Evolutionary conservation across 2,329 filamentous ascomycete species (phyloP).

Genomic region (Epichloe glyceriae): DNA sequence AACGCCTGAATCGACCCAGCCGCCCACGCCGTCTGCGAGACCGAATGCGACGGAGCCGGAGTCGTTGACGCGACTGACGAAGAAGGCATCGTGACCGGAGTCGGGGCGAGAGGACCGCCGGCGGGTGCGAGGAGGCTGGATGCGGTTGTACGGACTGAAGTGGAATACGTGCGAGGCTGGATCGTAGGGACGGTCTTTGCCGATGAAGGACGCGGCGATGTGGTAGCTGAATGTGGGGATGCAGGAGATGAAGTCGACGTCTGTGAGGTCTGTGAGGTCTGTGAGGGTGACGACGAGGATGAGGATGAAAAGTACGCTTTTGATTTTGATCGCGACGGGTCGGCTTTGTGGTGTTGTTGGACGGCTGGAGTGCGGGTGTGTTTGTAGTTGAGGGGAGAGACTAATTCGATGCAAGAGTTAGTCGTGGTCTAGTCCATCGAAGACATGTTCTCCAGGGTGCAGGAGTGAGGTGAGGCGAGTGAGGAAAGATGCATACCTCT

Average conservation of each 20-base stretch:
- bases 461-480: too few relatives aligned
- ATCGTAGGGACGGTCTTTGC: constrained; percentile 56
- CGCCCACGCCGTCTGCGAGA: constrained; percentile 87
- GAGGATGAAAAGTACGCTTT: constrained; percentile 4
- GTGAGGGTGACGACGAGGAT: constrained; percentile 5
- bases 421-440: not conserved
- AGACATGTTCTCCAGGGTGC: not conserved
- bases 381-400: not conserved
- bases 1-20: constrained; percentile 85
- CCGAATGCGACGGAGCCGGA: constrained; percentile 66
- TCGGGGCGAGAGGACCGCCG: constrained; percentile 42
- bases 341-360: not conserved
- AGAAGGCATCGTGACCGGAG: constrained; percentile 93
- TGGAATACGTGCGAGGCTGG: constrained; percentile 57
- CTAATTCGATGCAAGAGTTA: not conserved
- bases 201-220: constrained; percentile 62
- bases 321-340: not conserved
- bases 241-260: constrained; percentile 12
- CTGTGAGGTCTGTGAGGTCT: not conserved
- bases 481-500: constrained; percentile 4
- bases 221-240: constrained; percentile 46
- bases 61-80: constrained; percentile 68
- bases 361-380: not conserved
- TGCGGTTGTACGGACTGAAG: constrained; percentile 53
- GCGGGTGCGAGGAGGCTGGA: constrained; percentile 31